A percentile compares a stretch with the other conserved stretches of the same genome.
Evolutionary conservation across 176 grass and related monocot species (phyloP).

Genomic region (Phragmites australis): DNA sequence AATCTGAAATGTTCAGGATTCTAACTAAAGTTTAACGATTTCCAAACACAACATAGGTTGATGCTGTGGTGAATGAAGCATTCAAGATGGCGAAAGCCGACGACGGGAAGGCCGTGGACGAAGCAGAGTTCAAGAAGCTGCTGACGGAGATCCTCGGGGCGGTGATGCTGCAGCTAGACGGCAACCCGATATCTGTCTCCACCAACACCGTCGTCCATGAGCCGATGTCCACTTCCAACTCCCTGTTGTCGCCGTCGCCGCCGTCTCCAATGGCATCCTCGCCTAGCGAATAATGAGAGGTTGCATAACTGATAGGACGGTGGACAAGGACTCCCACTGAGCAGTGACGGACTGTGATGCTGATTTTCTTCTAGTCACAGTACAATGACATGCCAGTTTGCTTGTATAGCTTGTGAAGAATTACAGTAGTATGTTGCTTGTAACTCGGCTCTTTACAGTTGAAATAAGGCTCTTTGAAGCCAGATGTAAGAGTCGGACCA

Average conservation of each 20-base stretch:
- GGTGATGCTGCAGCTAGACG: slow-evolving; percentile 79
- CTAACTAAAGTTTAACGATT: not conserved
- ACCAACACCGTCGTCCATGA: slow-evolving; percentile 74
- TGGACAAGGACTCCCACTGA: not conserved
- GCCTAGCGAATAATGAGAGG: slow-evolving; percentile 16
- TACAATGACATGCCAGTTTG: not conserved
- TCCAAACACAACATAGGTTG: slow-evolving; percentile 42
- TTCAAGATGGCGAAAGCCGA: slow-evolving; percentile 63
- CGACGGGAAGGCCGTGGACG: slow-evolving; percentile 53
- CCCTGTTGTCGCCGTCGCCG: slow-evolving; percentile 44
- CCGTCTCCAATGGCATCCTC: slow-evolving; percentile 38
- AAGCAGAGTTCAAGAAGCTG: slow-evolving; percentile 74
- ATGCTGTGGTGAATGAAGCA: slow-evolving; percentile 62
- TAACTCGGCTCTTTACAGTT: not conserved
- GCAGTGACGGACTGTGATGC: not conserved
- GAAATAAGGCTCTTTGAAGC: slow-evolving; percentile 16
- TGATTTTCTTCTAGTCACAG: not conserved
- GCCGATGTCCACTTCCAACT: slow-evolving; percentile 52
- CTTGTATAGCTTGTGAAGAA: not conserved
- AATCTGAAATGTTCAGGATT: not conserved
- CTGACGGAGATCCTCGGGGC: slow-evolving; percentile 75
- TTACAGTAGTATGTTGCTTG: not conserved
- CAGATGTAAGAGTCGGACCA: not conserved
- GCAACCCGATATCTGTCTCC: slow-evolving; percentile 62
- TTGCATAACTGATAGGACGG: not conserved